Evolutionary conservation across 2,329 filamentous ascomycete species (phyloP).

Genomic region (Microsporum audouinii): DNA sequence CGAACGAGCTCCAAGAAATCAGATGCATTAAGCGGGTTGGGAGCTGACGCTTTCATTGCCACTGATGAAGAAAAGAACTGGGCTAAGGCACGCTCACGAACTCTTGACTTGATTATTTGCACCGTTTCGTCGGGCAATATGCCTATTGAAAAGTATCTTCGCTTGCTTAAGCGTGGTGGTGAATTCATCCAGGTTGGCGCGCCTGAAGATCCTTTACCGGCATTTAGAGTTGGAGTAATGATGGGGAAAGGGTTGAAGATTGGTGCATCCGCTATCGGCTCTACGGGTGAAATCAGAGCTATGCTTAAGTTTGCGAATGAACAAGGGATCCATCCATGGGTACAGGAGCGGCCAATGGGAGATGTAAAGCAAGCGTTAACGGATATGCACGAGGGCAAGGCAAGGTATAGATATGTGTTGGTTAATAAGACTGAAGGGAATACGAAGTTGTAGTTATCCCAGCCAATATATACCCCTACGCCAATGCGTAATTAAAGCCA

Average conservation of each 20-base stretch:
- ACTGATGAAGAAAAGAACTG: slow-evolving; percentile 47
- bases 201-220: slow-evolving; percentile 47
- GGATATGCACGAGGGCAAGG: slow-evolving; percentile 37
- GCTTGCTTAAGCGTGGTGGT: slow-evolving; percentile 48
- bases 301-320: slow-evolving; percentile 36
- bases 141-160: slow-evolving; percentile 52
- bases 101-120: slow-evolving; percentile 44
- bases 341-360: slow-evolving; percentile 31
- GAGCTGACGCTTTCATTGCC: slow-evolving; percentile 46
- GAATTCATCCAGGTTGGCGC: slow-evolving; percentile 56
- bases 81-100: slow-evolving; percentile 37
- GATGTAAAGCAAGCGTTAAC: slow-evolving; percentile 34
- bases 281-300: slow-evolving; percentile 31
- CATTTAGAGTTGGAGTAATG: slow-evolving; percentile 47
- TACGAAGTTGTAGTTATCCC: slow-evolving; percentile 21
- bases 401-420: slow-evolving; percentile 38
- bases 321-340: slow-evolving; percentile 34
- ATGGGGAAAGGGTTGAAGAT: slow-evolving; percentile 46
- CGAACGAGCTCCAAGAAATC: slow-evolving; percentile 39
- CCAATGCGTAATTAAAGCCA: not conserved
- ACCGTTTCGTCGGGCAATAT: slow-evolving; percentile 51
- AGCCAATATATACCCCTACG: not conserved
- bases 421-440: slow-evolving; percentile 26
- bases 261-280: slow-evolving; percentile 38
- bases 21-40: slow-evolving; percentile 42